These are phyloP conservation scores for Lablab purpureus DNA, from an alignment of 306 rosid species.

Conservation along the genomic window DNA sequence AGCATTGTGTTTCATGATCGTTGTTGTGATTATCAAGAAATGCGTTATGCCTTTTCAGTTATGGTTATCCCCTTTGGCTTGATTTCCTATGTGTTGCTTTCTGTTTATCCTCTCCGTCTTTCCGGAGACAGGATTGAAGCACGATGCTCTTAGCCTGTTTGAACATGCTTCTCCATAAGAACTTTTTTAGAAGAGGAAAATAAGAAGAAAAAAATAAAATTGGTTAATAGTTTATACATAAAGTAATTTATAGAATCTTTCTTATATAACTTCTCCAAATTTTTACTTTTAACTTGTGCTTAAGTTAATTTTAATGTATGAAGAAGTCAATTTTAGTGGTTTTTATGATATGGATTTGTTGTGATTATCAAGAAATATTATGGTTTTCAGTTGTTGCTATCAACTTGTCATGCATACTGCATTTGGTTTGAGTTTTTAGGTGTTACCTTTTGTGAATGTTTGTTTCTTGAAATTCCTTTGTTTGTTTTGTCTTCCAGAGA, in stretches of 20 bases:
- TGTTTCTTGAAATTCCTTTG: conserved; percentile 36
- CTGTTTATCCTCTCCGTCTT: neutral
- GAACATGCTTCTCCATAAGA: neutral
- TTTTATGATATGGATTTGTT: conserved; percentile 8
- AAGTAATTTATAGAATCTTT: too few species aligned
- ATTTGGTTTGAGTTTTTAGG: conserved; percentile 38
- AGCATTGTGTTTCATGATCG: neutral
- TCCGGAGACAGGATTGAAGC: neutral
- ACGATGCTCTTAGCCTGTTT: neutral
- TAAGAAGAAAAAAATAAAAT: too few species aligned
- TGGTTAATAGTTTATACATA: too few species aligned
- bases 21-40: conserved; percentile 4
- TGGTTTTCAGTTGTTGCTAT: conserved; percentile 23
- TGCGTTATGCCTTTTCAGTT: neutral
- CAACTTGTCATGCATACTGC: neutral
- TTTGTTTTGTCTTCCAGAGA: conserved; percentile 67
- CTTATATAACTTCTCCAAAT: too few species aligned
- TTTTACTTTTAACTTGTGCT: too few species aligned
- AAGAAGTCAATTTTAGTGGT: neutral
- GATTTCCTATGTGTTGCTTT: neutral
- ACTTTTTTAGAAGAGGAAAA: neutral
- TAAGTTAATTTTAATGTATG: too few species aligned
- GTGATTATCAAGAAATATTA: conserved; percentile 19
- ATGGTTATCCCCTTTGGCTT: conserved; percentile 3
- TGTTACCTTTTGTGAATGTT: conserved; percentile 16